Conservation (phyloP, 2,329 filamentous ascomycete genomes). For the Apiospora koreana region DNA sequence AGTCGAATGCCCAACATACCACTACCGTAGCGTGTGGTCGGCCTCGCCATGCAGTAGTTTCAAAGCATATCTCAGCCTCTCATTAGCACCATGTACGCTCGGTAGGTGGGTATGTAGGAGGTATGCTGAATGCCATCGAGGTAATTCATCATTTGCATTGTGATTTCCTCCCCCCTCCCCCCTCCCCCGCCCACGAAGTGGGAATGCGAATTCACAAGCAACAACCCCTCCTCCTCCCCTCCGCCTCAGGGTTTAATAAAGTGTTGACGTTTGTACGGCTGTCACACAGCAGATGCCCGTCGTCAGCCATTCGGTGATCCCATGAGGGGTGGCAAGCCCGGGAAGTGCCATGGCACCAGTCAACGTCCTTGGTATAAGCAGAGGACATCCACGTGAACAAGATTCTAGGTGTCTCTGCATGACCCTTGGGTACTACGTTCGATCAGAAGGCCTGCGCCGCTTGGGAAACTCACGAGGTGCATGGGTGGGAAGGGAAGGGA, state of each 20-base stretch:
- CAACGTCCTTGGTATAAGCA: slow-evolving; percentile 8
- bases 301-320: slow-evolving; percentile 12
- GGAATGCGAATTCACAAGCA: background rate
- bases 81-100: background rate
- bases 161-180: background rate
- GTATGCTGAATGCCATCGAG: background rate
- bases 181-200: background rate
- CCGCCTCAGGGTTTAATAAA: background rate
- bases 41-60: slow-evolving; percentile 8
- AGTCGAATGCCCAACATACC: background rate
- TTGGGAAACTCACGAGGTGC: background rate
- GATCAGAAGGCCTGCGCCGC: slow-evolving; percentile 8
- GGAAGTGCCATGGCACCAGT: slow-evolving; percentile 13
- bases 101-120: background rate
- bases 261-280: slow-evolving; percentile 8
- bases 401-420: slow-evolving; percentile 11
- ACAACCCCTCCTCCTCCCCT: background rate
- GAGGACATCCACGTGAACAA: slow-evolving; percentile 11
- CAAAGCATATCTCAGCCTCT: slow-evolving; percentile 7
- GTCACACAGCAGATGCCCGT: slow-evolving; percentile 5
- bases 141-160: background rate
- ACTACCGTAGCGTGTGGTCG: background rate
- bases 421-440: slow-evolving; percentile 4
- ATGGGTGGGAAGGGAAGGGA: background rate
- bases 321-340: slow-evolving; percentile 10